phyloP scores from a whole-genome alignment of 306 rosid genomes.

The Trifolium fragiferum region DNA sequence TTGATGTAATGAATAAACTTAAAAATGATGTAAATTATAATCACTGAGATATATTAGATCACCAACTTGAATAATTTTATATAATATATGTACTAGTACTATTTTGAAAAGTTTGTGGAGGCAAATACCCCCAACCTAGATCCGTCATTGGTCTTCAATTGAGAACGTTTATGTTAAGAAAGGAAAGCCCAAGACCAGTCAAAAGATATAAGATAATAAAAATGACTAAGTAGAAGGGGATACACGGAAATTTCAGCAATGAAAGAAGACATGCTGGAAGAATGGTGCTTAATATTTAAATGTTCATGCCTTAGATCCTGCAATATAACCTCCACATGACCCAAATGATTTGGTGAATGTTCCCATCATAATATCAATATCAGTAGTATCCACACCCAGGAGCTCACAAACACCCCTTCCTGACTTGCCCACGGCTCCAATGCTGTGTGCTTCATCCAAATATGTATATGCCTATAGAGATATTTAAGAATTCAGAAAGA shows the following conservation, averaged over 20 bases:
- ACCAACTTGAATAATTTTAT: too few species aligned
- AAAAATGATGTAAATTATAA: neutral
- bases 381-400: constrained; percentile 84
- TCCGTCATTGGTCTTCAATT: neutral
- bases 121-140: neutral
- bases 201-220: constrained; percentile 2
- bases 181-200: neutral
- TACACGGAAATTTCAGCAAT: constrained; percentile 1
- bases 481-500: constrained; percentile 15
- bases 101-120: neutral
- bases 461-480: constrained; percentile 68
- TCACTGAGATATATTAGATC: neutral
- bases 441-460: constrained; percentile 97
- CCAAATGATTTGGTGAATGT: constrained; percentile 96
- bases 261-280: constrained; percentile 11
- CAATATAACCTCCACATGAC: constrained; percentile 92
- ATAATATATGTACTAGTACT: too few species aligned
- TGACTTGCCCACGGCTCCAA: constrained; percentile 90
- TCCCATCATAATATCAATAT: constrained; percentile 94
- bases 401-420: constrained; percentile 79
- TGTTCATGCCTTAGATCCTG: constrained; percentile 79
- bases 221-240: neutral
- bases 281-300: constrained; percentile 15
- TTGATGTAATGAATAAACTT: neutral
- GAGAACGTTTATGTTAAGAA: constrained; percentile 5